Percentiles rank a stretch among this genome's conserved stretches.
Evolutionary conservation across 1,139 yeast species (phyloP).

Genomic region (Scheffersomyces titani): DNA sequence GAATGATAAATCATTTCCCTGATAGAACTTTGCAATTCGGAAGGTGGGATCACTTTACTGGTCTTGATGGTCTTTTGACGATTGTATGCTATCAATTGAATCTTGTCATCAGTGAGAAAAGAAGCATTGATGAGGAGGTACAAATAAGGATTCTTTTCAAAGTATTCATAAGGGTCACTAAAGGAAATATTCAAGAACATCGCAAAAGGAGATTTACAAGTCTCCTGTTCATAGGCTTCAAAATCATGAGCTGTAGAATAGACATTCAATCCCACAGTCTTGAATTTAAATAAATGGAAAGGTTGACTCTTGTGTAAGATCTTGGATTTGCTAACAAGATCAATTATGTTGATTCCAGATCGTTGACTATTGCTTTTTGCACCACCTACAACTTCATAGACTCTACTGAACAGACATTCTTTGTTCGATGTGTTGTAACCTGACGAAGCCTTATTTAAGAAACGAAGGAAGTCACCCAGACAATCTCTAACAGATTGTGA

Average conservation of each 20-base stretch:
- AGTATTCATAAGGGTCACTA: constrained; percentile 23
- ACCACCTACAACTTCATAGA: constrained; percentile 22
- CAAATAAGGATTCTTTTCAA: constrained; percentile 25
- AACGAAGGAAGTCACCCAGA: constrained; percentile 21
- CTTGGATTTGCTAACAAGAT: constrained; percentile 72
- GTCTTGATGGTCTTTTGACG: constrained; percentile 23
- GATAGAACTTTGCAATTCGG: constrained; percentile 23
- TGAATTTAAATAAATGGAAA: constrained; percentile 72
- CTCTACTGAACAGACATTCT: constrained; percentile 1
- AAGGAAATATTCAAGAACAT: constrained; percentile 57
- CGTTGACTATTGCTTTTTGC: constrained; percentile 3
- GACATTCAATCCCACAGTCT: constrained; percentile 43
- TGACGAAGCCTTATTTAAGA: constrained; percentile 24
- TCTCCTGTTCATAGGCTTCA: constrained; percentile 59
- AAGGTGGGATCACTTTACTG: constrained; percentile 23
- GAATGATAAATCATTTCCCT: constrained; percentile 22
- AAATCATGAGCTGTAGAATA: constrained; percentile 83
- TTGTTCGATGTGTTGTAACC: constrained; percentile 22
- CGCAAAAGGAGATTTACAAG: constrained; percentile 59
- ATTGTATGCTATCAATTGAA: constrained; percentile 31
- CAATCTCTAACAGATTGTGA: constrained; percentile 16
- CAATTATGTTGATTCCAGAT: constrained; percentile 50
- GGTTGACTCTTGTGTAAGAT: constrained; percentile 80
- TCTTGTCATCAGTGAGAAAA: constrained; percentile 26
- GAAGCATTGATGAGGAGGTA: constrained; percentile 30